Evolutionary conservation across 1,284 basidiomycete species (phyloP).

Genomic region (Ganoderma meredithae): DNA sequence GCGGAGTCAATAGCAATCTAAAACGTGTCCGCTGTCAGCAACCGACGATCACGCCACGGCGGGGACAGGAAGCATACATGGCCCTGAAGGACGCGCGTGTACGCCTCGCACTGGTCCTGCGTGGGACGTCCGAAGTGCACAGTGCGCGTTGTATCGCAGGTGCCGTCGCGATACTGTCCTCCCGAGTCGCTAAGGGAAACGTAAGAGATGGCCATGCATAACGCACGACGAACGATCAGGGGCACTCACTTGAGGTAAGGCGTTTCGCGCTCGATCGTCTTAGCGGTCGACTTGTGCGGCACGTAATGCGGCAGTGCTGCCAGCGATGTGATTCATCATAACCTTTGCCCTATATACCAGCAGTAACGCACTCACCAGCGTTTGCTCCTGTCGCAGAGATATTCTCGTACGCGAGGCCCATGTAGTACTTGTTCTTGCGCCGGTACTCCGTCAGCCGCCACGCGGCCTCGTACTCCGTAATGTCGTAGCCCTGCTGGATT

Average conservation of each 20-base stretch:
- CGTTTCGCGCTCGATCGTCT: slow-evolving; percentile 77
- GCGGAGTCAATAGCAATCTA: slow-evolving; percentile 92
- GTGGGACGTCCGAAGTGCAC: slow-evolving; percentile 89
- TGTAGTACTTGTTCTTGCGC: slow-evolving; percentile 76
- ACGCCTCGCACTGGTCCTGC: slow-evolving; percentile 86
- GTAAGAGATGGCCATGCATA: slow-evolving; percentile 24
- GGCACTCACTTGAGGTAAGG: slow-evolving; percentile 90
- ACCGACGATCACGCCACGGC: slow-evolving; percentile 10
- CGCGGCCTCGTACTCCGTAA: slow-evolving; percentile 93
- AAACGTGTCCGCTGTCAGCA: slow-evolving; percentile 23
- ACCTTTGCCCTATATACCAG: neutral
- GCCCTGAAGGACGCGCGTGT: slow-evolving; percentile 94
- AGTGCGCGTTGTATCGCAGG: slow-evolving; percentile 93
- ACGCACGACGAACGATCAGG: neutral
- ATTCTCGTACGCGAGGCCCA: slow-evolving; percentile 93
- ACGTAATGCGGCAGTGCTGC: slow-evolving; percentile 91
- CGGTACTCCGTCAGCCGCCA: slow-evolving; percentile 85
- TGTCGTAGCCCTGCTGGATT: slow-evolving; percentile 76
- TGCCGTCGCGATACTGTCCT: slow-evolving; percentile 89
- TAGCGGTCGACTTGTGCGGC: slow-evolving; percentile 76
- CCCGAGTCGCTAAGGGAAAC: slow-evolving; percentile 75
- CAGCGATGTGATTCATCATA: too few relatives aligned
- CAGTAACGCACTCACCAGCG: slow-evolving; percentile 55
- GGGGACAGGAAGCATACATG: slow-evolving; percentile 67
- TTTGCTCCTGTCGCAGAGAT: slow-evolving; percentile 93